Base-by-base conservation (phyloP, 106 monocot genomes). In the Narthecium ossifragum region DNA sequence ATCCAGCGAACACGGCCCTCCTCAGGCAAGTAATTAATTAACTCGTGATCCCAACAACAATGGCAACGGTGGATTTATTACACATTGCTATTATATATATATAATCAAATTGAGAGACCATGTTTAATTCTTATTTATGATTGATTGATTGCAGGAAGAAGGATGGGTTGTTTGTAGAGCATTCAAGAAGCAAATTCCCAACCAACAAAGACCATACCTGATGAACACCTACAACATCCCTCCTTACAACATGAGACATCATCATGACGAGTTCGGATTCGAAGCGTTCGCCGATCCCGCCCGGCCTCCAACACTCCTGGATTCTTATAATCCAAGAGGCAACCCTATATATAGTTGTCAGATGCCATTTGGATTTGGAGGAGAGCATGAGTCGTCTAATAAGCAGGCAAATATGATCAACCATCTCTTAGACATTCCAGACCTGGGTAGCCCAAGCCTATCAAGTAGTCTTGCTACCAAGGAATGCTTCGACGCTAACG, bases 11-110 rank as follows among this genome's bases (percentile, higher is more conserved):
- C 55, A 69, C 53, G 71, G 51, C 23, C 79, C 76, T 40, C 22
- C 80, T 47, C 90, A 90, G 80, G 89, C 59, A 75, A 78, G 77
- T 63, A 3, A 24, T 5, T n/a, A n/a, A n/a, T n/a, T n/a, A n/a
- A n/a, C n/a, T n/a, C n/a, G n/a, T n/a, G n/a, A n/a, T n/a, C n/a
- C n/a, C n/a, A n/a, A n/a, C n/a, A n/a, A n/a, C n/a, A n/a, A n/a
- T n/a, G n/a, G n/a, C n/a, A n/a, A n/a, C n/a, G n/a, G n/a, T n/a
- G n/a, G n/a, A n/a, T 51, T 26, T 10, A 2, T 51, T 26, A 9
- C 25, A 51, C 50, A 43, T 43, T 43, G 11, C 18, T 0, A 17
- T 11, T 17, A 18, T 43, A 7, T 43, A 13, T 43, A 0, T 11
- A 6, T 4, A 11, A 43, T 13, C 18, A 13, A 17, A 43, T 17